These are phyloP conservation scores for Trametes elegans DNA, from an alignment of 768 basidiomycete species.

Conservation along the genomic window DNA sequence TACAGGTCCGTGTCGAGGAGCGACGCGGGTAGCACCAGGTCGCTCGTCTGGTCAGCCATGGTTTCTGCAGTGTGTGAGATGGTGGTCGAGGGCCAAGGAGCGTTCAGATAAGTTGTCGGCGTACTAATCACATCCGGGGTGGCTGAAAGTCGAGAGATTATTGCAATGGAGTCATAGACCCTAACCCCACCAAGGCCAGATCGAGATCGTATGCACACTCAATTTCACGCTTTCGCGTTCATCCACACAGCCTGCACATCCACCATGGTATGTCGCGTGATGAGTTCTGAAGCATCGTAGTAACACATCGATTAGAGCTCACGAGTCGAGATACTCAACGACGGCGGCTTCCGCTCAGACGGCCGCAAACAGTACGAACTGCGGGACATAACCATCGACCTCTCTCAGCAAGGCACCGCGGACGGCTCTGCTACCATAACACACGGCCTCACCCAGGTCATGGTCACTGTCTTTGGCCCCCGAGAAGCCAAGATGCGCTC, in stretches of 20 bases:
- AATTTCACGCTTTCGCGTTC: background rate
- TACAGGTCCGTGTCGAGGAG: slow-evolving; percentile 93
- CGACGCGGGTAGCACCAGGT: slow-evolving; percentile 39
- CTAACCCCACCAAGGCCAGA: background rate
- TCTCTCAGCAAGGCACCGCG: slow-evolving; percentile 69
- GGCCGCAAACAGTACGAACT: slow-evolving; percentile 91
- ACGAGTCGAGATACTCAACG: slow-evolving; percentile 74
- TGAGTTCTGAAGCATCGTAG: background rate
- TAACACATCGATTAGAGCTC: slow-evolving; percentile 36
- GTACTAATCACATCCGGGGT: background rate
- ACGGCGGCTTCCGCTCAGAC: slow-evolving; percentile 87
- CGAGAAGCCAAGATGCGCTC: slow-evolving; percentile 82
- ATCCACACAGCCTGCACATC: background rate
- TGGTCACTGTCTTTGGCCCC: slow-evolving; percentile 89
- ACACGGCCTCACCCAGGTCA: slow-evolving; percentile 89
- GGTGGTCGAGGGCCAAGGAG: background rate
- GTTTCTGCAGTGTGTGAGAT: background rate
- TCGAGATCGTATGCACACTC: background rate
- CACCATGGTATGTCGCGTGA: slow-evolving; percentile 11
- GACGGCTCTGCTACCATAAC: slow-evolving; percentile 84
- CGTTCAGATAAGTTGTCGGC: too few species aligned
- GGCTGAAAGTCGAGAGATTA: background rate
- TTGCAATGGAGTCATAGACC: slow-evolving; percentile 7
- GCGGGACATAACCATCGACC: slow-evolving; percentile 75
- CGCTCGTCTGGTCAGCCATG: background rate